Percentiles rank a stretch among this genome's conserved stretches.
These are phyloP conservation scores for Lactarius sanguifluus DNA, from an alignment of 768 basidiomycete genomes.

Conservation along the genomic window DNA sequence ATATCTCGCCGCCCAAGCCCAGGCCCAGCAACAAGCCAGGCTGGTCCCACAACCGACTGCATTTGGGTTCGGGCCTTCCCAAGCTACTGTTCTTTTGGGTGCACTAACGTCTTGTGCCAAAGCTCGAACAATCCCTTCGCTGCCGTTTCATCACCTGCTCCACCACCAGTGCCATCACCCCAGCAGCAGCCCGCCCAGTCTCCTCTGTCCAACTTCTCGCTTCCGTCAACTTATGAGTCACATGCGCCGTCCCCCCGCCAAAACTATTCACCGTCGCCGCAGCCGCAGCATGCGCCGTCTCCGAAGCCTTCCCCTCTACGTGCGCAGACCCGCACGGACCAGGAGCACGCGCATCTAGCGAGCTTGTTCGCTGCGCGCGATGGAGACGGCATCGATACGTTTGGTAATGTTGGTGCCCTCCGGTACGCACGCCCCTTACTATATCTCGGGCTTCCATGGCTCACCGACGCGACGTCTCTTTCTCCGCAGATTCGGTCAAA, in stretches of 20 bases:
- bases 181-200: slow-evolving; percentile 35
- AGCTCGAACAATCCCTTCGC: slow-evolving; percentile 98
- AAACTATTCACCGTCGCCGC: slow-evolving; percentile 40
- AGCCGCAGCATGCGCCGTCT: slow-evolving; percentile 30
- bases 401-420: slow-evolving; percentile 82
- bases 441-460: neutral
- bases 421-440: slow-evolving; percentile 47
- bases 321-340: slow-evolving; percentile 53
- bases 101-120: slow-evolving; percentile 12
- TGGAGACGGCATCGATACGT: slow-evolving; percentile 94
- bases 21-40: slow-evolving; percentile 35
- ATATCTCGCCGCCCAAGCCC: slow-evolving; percentile 24
- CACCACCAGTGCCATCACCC: slow-evolving; percentile 37
- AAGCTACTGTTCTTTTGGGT: slow-evolving; percentile 1
- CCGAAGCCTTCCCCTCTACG: slow-evolving; percentile 26
- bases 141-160: slow-evolving; percentile 33
- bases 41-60: slow-evolving; percentile 65
- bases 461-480: slow-evolving; percentile 5
- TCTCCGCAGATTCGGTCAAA: slow-evolving; percentile 44
- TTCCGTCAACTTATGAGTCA: slow-evolving; percentile 62
- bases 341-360: slow-evolving; percentile 74
- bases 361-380: slow-evolving; percentile 75
- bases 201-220: slow-evolving; percentile 57
- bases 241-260: slow-evolving; percentile 44
- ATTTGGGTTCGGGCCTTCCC: slow-evolving; percentile 54